Evolutionary conservation across 1,139 yeast species (phyloP), one percentile per base, ranked within the genome.

Genomic region (Pichia norvegensis): DNA sequence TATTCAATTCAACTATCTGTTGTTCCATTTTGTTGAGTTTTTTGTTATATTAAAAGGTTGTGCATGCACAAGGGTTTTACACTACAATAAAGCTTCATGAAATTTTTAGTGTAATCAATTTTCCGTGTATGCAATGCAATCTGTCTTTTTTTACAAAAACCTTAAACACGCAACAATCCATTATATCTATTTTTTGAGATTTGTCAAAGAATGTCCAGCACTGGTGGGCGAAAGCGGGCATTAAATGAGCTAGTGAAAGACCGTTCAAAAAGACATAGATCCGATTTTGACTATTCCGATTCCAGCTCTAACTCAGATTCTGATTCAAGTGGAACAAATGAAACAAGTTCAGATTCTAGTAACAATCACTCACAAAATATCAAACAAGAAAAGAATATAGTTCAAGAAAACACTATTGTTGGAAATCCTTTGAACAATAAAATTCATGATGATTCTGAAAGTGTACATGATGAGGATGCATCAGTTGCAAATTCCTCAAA

Each of bases 1-100:
- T 31, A 11, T 43, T 51, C 13, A 57, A 51, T 11, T 51, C 49
- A 13, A 55, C 49, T 20, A 61, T 67, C 11, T 53, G 44, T 43
- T 67, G 16, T 29, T 48, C 50, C 11, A 36, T 31, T 6, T 7
- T 31, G 17, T 27, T 13, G 23, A 31, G 10, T 11, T 31, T 16
- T 16, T 31, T 8, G 4, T 4, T 31, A 6, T 16, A 16, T 16
- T 16, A 31, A 8, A 16, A 25, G 29, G 7, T 8, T 31, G 9
- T 31, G 10, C 13, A 16, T 23, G 38, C 13, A 5, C 20, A 40
- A 11, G n/a, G n/a, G n/a, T n/a, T n/a, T n/a, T n/a, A n/a, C n/a
- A n/a, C 41, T 10, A 33, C 21, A 29, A 21, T 13, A 27, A 27
- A 27, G 3, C 31, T 13, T 3, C 31, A 27, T 27, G 31, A 27